Evolutionary conservation across 495 filamentous ascomycete genomes (phyloP).

Genomic region (Podospora didyma): DNA sequence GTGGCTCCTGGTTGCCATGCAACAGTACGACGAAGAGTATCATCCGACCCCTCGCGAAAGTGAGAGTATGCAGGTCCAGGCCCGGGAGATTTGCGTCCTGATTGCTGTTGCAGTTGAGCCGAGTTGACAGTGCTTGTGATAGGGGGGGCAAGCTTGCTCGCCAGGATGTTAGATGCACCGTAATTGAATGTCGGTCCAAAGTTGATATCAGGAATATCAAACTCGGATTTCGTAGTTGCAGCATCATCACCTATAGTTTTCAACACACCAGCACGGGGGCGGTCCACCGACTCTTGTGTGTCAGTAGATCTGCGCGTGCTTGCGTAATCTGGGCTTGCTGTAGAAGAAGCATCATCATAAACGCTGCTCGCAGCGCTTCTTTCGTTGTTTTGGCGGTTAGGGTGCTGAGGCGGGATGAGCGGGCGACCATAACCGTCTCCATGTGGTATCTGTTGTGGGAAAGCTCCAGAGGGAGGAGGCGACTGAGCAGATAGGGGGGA

Average conservation of each 20-base stretch:
- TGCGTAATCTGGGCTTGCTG: slow-evolving; percentile 57
- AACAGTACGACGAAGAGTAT: slow-evolving; percentile 56
- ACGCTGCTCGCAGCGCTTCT: slow-evolving; percentile 36
- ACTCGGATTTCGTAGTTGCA: slow-evolving; percentile 31
- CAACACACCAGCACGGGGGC: slow-evolving; percentile 75
- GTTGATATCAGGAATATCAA: slow-evolving; percentile 71
- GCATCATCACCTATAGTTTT: slow-evolving; percentile 66
- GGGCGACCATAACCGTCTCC: slow-evolving; percentile 55
- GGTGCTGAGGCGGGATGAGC: slow-evolving; percentile 11
- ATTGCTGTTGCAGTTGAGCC: slow-evolving; percentile 2
- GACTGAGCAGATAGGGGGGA: slow-evolving; percentile 20
- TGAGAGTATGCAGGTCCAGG: slow-evolving; percentile 32
- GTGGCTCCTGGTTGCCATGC: slow-evolving; percentile 76
- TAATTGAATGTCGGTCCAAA: slow-evolving; percentile 84
- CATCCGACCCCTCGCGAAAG: slow-evolving; percentile 40
- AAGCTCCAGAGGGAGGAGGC: slow-evolving; percentile 55
- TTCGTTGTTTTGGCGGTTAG: slow-evolving; percentile 30
- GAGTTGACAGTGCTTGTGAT: not conserved
- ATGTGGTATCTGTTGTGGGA: slow-evolving; percentile 61
- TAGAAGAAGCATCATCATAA: slow-evolving; percentile 48
- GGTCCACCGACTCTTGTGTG: slow-evolving; percentile 58
- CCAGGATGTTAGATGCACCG: slow-evolving; percentile 27
- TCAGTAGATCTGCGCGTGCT: slow-evolving; percentile 65
- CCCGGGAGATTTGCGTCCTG: slow-evolving; percentile 39
- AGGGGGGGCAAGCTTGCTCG: slow-evolving; percentile 15